Evolutionary conservation across 192 early-diverging fungal genomes (phyloP), one percentile per base, ranked within the genome.

Genomic region (Blastocladiella britannica): DNA sequence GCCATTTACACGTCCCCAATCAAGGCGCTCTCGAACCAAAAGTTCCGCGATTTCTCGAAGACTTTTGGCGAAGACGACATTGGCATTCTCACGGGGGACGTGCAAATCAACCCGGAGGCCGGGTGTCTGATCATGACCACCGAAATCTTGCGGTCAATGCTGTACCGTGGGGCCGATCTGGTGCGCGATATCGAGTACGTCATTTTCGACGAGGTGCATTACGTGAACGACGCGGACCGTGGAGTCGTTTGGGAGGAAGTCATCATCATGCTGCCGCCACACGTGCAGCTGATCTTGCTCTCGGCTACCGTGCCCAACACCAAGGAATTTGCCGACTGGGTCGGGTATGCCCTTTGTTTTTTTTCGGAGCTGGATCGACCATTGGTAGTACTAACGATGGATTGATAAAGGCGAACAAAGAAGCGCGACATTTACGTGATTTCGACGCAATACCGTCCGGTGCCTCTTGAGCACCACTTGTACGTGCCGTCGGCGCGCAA

Each of bases 171-270:
- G 18, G 92, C 94, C 4, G 92, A 96, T 67, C 67, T 96, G 43
- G 83, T 98, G 58, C 80, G 92, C 23, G 94, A 98, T 63, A 90
- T 98, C 12, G 94, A 98, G 69, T 98, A 91, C 83, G 94, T 98
- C 1, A 89, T 98, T 54, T 98, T 98, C 77, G 94, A 98, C 70
- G 94, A 98, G 70, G 87, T 91, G 52, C 94, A 98, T 62, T 98
- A 98, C 67, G 78, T 98, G 26, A 96, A 96, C 63, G 91, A 98
- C 65, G 58, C 82, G 7, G 94, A 90, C 75, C 77, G 78, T 58
- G 94, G 94, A 55, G 92, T 98, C 0, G 94, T 98, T 2, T 98
- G 94, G 94, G 94, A 98, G 70, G 94, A 98, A 68, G 91, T 95
- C 26, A 98, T 98, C 58, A 95, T 96, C 62, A 94, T 98, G 92